Base-by-base conservation (phyloP, 306 rosid species). In the Lagenaria siceraria region DNA sequence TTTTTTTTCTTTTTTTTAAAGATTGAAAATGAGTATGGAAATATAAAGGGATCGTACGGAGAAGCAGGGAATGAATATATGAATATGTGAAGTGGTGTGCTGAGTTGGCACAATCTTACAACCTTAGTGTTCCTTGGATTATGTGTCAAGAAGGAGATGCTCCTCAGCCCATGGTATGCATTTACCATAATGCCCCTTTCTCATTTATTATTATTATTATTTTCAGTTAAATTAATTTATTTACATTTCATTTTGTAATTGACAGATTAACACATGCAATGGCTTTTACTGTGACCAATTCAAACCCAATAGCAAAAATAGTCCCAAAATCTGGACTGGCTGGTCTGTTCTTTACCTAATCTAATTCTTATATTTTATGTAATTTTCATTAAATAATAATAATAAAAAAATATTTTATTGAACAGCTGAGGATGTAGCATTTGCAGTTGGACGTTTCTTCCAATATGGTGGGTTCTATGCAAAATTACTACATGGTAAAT, bases 381-480 rank as follows among this genome's bases (percentile, higher is more conserved):
- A 22, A 33, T 46, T 6, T 12, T 10, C 10, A 6, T 21, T 10
- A 31, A 7, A 15, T 5, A 31, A 29, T 29, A 63, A n/a, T n/a
- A 0, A 31, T 2, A 14, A 63, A 4, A 6, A 7, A 63, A 63
- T 27, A 17, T 51, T 51, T 51, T 51, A 17, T 15, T 9, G 90
- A 76, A 89, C 93, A 15, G 83, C 89, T 2, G 89, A 89, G 79
- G 93, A 89, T 79, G 74, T 89, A 83, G 93, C 91, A 6, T 89
- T 35, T 68, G 36, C 84, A 0, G 88, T 89, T 18, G 93, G 87
- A 25, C 78, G 85, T 21, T 89, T 89, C 77, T 82, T 60, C 76
- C 91, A 89, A 81, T 65, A 68, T 1, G 91, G 93, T 75, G 93
- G 93, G 93, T 40, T 81, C 91, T 33, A 72, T 87, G 46, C 89